Evolutionary conservation across 352 stramenopile species (phyloP), one percentile per base, ranked within the genome.

Genomic region (Pythium utonaiense): DNA sequence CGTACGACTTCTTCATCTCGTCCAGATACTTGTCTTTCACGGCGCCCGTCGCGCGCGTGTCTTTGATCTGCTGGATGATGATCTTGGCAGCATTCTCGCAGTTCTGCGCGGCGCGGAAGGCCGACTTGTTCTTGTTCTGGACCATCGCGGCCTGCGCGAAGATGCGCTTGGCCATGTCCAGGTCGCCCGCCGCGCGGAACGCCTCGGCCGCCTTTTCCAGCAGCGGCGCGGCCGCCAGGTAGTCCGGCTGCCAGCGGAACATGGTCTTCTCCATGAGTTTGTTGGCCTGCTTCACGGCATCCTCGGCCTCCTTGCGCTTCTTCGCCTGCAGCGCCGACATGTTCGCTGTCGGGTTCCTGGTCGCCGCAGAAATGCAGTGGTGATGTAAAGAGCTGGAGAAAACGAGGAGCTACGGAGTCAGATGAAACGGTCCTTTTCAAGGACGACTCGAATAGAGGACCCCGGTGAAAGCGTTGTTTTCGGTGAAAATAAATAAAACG

Each of bases 81-180:
- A 86, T 70, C 64, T 91, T 91, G 48, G 84, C 80, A n/a, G 83
- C 70, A 48, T 89, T 87, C 57, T 93, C 84, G 62, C 74, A 84
- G 52, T 83, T 76, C 53, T 91, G 81, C 6, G 81, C 84, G 0
- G 81, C 84, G 33, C 81, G 84, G 66, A 91, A 93, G 19, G 70
- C 69, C 57, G 78, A 84, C 27, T 86, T 76, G 53, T 89, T 93
- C 62, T 91, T 82, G 57, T 80, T 63, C 61, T 91, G 84, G 19
- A 82, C 80, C 22, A 71, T 67, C 16, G 84, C 81, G 48, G 77
- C 81, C 53, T 82, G 74, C 19, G 60, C 57, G 57, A 86, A 91
- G 22, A 78, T 69, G 34, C 69, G 66, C 57, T 88, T 87, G 56
- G 78, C 80, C 51, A 66, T 64, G 9, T 89, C 84, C 7, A 81